These are phyloP conservation scores for Zygoascus bituminiphila DNA, from an alignment of 805 yeast genomes.

Conservation along the genomic window DNA sequence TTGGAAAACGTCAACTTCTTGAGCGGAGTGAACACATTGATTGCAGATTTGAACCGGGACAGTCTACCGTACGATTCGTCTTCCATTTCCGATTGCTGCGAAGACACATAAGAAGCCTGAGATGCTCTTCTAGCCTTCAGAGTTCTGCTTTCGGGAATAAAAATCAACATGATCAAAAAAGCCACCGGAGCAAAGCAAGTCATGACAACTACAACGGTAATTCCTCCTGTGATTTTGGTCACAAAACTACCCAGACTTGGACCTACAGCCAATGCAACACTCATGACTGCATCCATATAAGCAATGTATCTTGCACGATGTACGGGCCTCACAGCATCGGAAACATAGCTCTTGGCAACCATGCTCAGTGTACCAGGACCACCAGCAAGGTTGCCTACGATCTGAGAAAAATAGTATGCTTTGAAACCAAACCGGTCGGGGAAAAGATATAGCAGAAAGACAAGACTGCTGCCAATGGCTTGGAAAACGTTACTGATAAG, in stretches of 20 bases:
- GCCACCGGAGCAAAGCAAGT: background rate
- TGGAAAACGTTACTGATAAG: slow-evolving; percentile 17
- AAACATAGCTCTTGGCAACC: slow-evolving; percentile 54
- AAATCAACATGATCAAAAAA: background rate
- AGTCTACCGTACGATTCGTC: background rate
- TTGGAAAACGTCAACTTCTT: slow-evolving; percentile 13
- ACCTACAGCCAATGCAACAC: slow-evolving; percentile 22
- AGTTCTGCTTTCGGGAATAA: slow-evolving; percentile 1
- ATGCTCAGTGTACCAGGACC: slow-evolving; percentile 48
- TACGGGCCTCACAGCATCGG: slow-evolving; percentile 59
- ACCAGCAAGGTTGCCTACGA: slow-evolving; percentile 45
- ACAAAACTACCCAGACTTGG: slow-evolving; percentile 21
- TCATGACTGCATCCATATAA: slow-evolving; percentile 10
- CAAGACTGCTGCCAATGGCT: background rate
- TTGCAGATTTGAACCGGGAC: slow-evolving; percentile 10
- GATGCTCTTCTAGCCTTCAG: background rate
- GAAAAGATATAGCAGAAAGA: background rate
- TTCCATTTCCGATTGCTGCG: background rate
- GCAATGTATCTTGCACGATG: slow-evolving; percentile 34
- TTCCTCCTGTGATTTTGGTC: slow-evolving; percentile 7
- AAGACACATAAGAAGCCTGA: background rate
- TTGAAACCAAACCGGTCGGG: background rate
- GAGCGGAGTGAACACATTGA: slow-evolving; percentile 17
- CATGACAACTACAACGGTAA: slow-evolving; percentile 1
- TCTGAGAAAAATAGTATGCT: slow-evolving; percentile 35